Conservation (phyloP, 176 grass and related monocot species). For the Phragmites australis region DNA sequence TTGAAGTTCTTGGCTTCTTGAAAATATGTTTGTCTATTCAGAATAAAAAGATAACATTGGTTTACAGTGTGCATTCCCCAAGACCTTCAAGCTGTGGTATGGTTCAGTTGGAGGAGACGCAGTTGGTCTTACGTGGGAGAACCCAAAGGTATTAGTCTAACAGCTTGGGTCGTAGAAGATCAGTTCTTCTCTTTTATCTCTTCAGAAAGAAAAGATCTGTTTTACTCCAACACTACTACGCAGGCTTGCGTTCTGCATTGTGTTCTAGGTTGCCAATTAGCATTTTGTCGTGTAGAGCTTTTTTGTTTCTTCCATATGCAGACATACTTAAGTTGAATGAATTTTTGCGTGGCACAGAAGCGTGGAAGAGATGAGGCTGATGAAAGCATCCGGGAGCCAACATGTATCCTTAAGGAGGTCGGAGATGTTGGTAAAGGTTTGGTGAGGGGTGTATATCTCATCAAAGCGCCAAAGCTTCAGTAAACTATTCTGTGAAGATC, state of each 20-base stretch:
- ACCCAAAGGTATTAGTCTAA: slow-evolving; percentile 59
- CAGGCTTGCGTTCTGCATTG: background rate
- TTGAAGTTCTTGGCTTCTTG: slow-evolving; percentile 8
- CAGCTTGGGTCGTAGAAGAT: background rate
- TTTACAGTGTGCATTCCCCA: slow-evolving; percentile 66
- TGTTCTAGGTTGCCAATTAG: background rate
- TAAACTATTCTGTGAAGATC: background rate
- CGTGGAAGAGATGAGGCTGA: slow-evolving; percentile 62
- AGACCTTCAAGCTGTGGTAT: slow-evolving; percentile 80
- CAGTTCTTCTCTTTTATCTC: background rate
- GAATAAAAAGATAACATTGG: slow-evolving; percentile 19
- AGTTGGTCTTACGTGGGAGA: slow-evolving; percentile 90
- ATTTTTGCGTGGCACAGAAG: slow-evolving; percentile 60
- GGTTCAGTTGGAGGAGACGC: slow-evolving; percentile 86
- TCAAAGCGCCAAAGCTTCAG: slow-evolving; percentile 68
- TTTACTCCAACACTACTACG: background rate
- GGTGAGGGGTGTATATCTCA: slow-evolving; percentile 78
- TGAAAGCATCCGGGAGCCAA: slow-evolving; percentile 45
- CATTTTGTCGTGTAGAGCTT: background rate
- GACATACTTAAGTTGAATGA: slow-evolving; percentile 13
- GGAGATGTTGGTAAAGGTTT: slow-evolving; percentile 85
- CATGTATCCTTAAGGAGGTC: slow-evolving; percentile 67
- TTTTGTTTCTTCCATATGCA: background rate
- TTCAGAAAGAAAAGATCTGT: background rate
- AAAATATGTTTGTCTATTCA: slow-evolving; percentile 10